Evolutionary conservation across 768 basidiomycete genomes (phyloP).

Genomic region (Hygrocybe coccinea): DNA sequence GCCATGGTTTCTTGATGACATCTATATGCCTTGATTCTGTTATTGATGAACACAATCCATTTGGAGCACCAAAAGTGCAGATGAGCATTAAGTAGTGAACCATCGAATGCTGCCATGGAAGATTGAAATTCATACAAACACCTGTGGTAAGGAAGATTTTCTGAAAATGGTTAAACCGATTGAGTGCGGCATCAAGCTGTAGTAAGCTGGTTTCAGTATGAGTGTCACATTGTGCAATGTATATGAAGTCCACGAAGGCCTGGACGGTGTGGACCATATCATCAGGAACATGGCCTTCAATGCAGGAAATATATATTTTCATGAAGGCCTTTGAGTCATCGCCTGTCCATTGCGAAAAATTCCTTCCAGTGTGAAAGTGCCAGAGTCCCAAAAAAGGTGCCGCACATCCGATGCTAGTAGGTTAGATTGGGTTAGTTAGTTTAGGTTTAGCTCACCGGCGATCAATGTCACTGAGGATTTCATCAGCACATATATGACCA

Average conservation of each 20-base stretch:
- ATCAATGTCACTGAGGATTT: slow-evolving; percentile 34
- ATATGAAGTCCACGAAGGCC: slow-evolving; percentile 29
- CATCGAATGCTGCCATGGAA: slow-evolving; percentile 27
- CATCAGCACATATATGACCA: slow-evolving; percentile 15
- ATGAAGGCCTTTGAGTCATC: slow-evolving; percentile 36
- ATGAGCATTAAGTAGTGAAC: slow-evolving; percentile 17
- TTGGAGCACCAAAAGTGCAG: slow-evolving; percentile 22
- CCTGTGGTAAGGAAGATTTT: slow-evolving; percentile 23
- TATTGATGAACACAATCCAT: slow-evolving; percentile 31
- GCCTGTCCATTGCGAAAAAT: slow-evolving; percentile 35
- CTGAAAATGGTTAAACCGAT: slow-evolving; percentile 27
- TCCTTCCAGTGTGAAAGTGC: slow-evolving; percentile 25
- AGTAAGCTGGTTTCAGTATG: slow-evolving; percentile 13
- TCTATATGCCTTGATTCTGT: slow-evolving; percentile 32
- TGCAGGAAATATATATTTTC: slow-evolving; percentile 35
- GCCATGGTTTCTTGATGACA: slow-evolving; percentile 35
- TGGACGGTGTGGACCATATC: slow-evolving; percentile 23
- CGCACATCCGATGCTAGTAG: slow-evolving; percentile 15
- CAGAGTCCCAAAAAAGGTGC: slow-evolving; percentile 20
- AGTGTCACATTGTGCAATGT: slow-evolving; percentile 21
- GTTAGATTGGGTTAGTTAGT: not conserved
- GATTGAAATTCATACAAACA: slow-evolving; percentile 17
- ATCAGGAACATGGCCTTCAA: slow-evolving; percentile 28
- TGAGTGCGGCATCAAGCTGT: slow-evolving; percentile 13
- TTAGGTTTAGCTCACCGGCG: not conserved